Evolutionary conservation across 768 basidiomycete species (phyloP), one percentile per base, ranked within the genome.

Genomic region (Coprinellus micaceus): DNA sequence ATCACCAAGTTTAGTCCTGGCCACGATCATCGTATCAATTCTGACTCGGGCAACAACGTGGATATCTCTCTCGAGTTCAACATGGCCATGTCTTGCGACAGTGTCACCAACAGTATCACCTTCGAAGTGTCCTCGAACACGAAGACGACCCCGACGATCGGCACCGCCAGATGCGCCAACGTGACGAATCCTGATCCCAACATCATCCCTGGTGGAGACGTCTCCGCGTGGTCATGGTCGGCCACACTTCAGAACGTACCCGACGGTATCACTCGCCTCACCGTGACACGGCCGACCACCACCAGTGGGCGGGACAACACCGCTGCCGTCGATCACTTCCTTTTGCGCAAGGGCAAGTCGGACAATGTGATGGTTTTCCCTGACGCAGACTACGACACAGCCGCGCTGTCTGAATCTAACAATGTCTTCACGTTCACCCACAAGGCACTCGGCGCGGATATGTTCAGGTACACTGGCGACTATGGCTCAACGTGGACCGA

Each of bases 301-400:
- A 3, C 50, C 68, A 39, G 70, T 67, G 15, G 76, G 74, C 24
- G 74, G 73, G 26, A 67, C 72, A 70, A 70, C 1, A 89, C 88
- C 15, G 80, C 79, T 54, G 88, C 78, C n/a, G 71, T 76, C 36
- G 94, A 96, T 68, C 88, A 86, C 64, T 74, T 96, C 28, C 69
- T 96, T 33, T 61, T 96, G 55, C 83, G 94, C 62, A 94, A 94
- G 69, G 94, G 94, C 39, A 63, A 77, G 13, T 57, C 80, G 2
- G 69, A 81, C 63, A 96, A 97, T 64, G 80, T 88, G 19, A 86
- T 97, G 77, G 85, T 97, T n/a, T 94, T 89, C 79, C 90, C 91
- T 0, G 77, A 81, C 21, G 80, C 83, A 39, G 92, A 95, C 66
- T 95, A 93, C 67, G 85, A 88, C 67, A 76, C 69, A 19, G 72